phyloP scores from a whole-genome alignment of 352 stramenopile species.

The Phytophthora foliorum region DNA sequence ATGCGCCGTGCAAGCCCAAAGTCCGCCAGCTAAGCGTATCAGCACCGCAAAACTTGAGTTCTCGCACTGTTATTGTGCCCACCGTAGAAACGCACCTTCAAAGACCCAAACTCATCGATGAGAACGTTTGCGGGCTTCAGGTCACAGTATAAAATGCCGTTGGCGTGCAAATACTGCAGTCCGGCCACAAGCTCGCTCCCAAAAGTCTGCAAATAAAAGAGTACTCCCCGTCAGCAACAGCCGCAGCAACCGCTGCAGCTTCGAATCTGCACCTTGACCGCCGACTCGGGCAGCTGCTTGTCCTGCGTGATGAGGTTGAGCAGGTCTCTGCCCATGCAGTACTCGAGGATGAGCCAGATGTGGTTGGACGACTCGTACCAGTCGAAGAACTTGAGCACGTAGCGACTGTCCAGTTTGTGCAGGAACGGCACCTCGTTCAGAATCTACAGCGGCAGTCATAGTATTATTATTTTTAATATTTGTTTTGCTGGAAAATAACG shows the following conservation, averaged over 20 bases:
- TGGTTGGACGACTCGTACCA: conserved; percentile 97
- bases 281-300: conserved; percentile 80
- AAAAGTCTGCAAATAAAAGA: conserved; percentile 58
- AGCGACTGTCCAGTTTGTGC: conserved; percentile 85
- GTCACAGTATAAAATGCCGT: conserved; percentile 93
- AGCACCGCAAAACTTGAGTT: not conserved
- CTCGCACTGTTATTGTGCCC: not conserved
- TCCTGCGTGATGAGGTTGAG: conserved; percentile 93
- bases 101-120: conserved; percentile 93
- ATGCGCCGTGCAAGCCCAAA: conserved; percentile 92
- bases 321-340: conserved; percentile 93
- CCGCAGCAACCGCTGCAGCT: not conserved
- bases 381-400: conserved; percentile 94
- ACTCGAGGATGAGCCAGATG: conserved; percentile 96
- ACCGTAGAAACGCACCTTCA: conserved; percentile 68
- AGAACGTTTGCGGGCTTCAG: conserved; percentile 93
- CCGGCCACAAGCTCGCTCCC: conserved; percentile 79
- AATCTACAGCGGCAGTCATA: conserved; percentile 50
- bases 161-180: conserved; percentile 90
- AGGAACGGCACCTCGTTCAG: conserved; percentile 91
- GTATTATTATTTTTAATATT: not conserved
- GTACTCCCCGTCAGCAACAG: not conserved
- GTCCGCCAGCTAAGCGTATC: conserved; percentile 73
- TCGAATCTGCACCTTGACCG: conserved; percentile 64
- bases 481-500: not conserved